Percentiles rank a stretch among this genome's conserved stretches.
Evolutionary conservation across 2,329 filamentous ascomycete species (phyloP).

Genomic region (Colletotrichum tropicale): DNA sequence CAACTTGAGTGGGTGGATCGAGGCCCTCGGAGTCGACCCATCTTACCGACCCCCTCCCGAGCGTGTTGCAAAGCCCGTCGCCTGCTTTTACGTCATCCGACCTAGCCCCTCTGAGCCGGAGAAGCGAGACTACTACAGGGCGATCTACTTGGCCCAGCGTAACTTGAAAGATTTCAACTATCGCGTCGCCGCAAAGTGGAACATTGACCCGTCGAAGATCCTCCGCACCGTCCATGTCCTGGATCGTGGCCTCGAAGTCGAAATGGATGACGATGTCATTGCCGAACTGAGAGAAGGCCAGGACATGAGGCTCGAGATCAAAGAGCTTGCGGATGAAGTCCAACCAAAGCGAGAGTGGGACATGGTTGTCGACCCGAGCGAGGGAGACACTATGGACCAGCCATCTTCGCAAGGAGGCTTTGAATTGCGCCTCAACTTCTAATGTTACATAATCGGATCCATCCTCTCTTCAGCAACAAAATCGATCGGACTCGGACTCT

Average conservation of each 20-base stretch:
- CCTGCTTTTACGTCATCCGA: constrained; percentile 84
- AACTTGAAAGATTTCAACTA: constrained; percentile 76
- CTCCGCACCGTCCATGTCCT: constrained; percentile 75
- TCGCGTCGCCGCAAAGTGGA: constrained; percentile 79
- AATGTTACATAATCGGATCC: constrained; percentile 24
- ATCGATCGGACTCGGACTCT: neutral
- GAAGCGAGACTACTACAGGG: constrained; percentile 73
- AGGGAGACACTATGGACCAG: constrained; percentile 37
- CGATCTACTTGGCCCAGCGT: constrained; percentile 83
- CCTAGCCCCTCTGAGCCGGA: constrained; percentile 54
- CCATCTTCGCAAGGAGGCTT: constrained; percentile 36
- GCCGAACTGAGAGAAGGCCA: constrained; percentile 86
- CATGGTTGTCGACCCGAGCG: constrained; percentile 60
- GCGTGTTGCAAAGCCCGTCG: constrained; percentile 72
- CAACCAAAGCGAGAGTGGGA: constrained; percentile 65
- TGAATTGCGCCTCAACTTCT: constrained; percentile 54
- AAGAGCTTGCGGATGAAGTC: constrained; percentile 41
- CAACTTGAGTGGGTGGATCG: constrained; percentile 81
- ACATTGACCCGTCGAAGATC: constrained; percentile 75
- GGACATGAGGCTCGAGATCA: constrained; percentile 81
- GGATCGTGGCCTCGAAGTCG: constrained; percentile 76
- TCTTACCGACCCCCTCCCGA: constrained; percentile 82
- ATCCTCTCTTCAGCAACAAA: constrained; percentile 6
- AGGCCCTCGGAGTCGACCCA: constrained; percentile 88
- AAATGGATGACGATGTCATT: constrained; percentile 91